phyloP scores from a whole-genome alignment of 1,284 basidiomycete species.

The Vanrija pseudolonga region DNA sequence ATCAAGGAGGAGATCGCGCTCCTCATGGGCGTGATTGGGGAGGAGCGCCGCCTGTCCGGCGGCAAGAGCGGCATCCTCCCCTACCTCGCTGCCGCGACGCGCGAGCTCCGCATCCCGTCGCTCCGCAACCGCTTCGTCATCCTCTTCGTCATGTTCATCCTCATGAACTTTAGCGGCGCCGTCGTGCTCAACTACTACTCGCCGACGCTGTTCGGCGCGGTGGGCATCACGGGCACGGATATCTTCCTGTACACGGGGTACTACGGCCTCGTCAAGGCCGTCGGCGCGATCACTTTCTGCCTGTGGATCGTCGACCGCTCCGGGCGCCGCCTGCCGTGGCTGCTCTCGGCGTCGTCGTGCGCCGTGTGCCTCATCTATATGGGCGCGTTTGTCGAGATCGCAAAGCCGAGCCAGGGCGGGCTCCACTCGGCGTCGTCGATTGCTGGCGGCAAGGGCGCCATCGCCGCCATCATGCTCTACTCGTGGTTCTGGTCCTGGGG shows the following conservation, averaged over 20 bases:
- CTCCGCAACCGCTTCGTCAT: not conserved
- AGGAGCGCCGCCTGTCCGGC: conserved; percentile 18
- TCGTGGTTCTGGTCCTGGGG: conserved; percentile 23
- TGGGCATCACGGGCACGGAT: conserved; percentile 34
- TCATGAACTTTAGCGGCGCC: not conserved
- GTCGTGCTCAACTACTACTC: conserved; percentile 23
- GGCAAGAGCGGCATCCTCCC: not conserved
- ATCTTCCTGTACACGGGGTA: conserved; percentile 42
- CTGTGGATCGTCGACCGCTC: conserved; percentile 34
- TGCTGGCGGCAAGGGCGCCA: conserved; percentile 23
- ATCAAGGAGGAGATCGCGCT: conserved; percentile 45
- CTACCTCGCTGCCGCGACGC: not conserved
- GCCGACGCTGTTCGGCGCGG: conserved; percentile 31
- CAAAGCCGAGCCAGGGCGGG: conserved; percentile 9
- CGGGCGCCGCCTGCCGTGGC: conserved; percentile 35
- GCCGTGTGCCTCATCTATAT: conserved; percentile 27
- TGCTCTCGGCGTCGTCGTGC: conserved; percentile 20
- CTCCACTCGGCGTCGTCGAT: conserved; percentile 15
- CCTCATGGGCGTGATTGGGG: conserved; percentile 24
- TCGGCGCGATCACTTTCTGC: conserved; percentile 26
- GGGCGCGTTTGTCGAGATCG: conserved; percentile 27
- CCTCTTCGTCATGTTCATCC: not conserved
- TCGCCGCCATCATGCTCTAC: conserved; percentile 34
- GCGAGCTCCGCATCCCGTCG: not conserved
- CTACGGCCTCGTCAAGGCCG: conserved; percentile 47